Evolutionary conservation across 768 basidiomycete genomes (phyloP).

Genomic region (Pleurotus giganteus): DNA sequence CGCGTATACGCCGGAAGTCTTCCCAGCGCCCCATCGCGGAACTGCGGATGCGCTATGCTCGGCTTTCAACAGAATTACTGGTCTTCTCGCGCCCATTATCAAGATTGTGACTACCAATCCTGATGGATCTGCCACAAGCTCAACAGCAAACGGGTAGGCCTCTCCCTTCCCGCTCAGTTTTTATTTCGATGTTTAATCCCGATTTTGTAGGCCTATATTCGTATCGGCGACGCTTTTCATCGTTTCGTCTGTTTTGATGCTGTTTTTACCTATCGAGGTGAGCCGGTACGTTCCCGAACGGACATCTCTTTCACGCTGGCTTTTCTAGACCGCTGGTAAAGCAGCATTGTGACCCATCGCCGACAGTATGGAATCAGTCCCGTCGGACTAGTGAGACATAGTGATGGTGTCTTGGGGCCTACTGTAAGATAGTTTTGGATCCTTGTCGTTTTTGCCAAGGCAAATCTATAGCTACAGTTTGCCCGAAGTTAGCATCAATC

Average conservation of each 20-base stretch:
- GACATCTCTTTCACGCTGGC: no score
- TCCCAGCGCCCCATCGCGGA: constrained; percentile 55
- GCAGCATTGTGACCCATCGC: constrained; percentile 26
- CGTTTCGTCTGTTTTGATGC: constrained; percentile 35
- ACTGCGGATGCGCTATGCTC: constrained; percentile 51
- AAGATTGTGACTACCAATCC: constrained; percentile 41
- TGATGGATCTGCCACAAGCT: constrained; percentile 25
- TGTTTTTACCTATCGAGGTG: constrained; percentile 49
- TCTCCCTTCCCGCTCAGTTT: background rate
- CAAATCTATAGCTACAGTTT: no score
- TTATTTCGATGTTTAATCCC: background rate
- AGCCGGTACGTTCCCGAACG: no score
- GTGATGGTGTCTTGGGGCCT: no score
- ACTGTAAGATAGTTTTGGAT: no score
- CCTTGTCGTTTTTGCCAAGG: no score
- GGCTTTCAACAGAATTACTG: constrained; percentile 47
- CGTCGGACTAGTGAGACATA: no score
- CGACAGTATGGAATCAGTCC: no score
- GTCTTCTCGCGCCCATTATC: constrained; percentile 46
- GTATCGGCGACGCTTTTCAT: constrained; percentile 46
- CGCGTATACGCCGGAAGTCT: constrained; percentile 60
- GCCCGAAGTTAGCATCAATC: no score
- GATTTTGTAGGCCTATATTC: constrained; percentile 38
- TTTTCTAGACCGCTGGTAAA: constrained; percentile 34
- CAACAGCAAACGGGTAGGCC: constrained; percentile 34